Conservation (phyloP, 2,329 filamentous ascomycete genomes). For the Rasamsonia emersonii region DNA sequence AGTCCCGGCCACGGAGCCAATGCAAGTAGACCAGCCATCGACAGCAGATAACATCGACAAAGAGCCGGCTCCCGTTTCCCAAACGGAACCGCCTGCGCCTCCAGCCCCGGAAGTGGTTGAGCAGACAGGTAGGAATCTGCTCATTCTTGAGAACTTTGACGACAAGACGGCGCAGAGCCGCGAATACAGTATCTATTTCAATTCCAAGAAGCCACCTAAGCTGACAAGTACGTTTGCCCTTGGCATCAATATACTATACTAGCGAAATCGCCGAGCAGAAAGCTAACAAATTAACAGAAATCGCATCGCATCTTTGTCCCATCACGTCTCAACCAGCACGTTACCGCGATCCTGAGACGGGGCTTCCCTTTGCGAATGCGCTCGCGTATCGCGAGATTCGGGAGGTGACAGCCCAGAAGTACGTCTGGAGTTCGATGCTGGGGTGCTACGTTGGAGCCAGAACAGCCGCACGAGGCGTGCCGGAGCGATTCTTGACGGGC, state of each 20-base stretch:
- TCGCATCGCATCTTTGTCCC: constrained; percentile 54
- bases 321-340: constrained; percentile 75
- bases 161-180: constrained; percentile 46
- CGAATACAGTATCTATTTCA: constrained; percentile 49
- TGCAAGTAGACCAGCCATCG: constrained; percentile 11
- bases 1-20: too few relatives aligned
- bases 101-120: constrained; percentile 34
- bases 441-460: constrained; percentile 71
- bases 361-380: constrained; percentile 69
- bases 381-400: constrained; percentile 73
- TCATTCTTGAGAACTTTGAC: constrained; percentile 52
- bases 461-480: constrained; percentile 63
- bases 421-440: constrained; percentile 71
- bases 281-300: constrained; percentile 25
- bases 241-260: constrained; percentile 2
- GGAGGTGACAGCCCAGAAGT: constrained; percentile 61
- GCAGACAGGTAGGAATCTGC: constrained; percentile 48
- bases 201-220: constrained; percentile 40
- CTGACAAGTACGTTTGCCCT: constrained; percentile 37
- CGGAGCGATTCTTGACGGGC: constrained; percentile 57
- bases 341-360: constrained; percentile 78
- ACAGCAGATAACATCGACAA: constrained; percentile 3
- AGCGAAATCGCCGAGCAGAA: neutral
- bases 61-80: neutral
- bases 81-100: constrained; percentile 16